Percentiles rank a stretch among this genome's conserved stretches.
These are phyloP conservation scores for Macaranga tanarius DNA, from an alignment of 441 rosid genomes.

Conservation along the genomic window DNA sequence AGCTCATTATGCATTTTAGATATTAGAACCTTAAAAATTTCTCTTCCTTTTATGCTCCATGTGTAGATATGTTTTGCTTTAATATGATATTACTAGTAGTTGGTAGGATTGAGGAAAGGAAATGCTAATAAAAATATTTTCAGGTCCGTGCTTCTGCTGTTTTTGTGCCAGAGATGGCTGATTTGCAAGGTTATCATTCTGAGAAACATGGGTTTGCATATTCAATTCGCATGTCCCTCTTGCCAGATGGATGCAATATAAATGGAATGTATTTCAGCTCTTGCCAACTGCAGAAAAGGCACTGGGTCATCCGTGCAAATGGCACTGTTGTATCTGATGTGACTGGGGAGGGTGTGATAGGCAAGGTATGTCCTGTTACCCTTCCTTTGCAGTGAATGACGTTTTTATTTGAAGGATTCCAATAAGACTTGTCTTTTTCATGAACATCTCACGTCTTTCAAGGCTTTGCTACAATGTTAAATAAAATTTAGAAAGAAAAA, in stretches of 20 bases:
- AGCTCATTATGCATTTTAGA: too few relatives aligned
- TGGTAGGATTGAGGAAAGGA: background rate
- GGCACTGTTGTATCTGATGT: slow-evolving; percentile 38
- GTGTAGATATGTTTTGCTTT: background rate
- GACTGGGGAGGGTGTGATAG: slow-evolving; percentile 61
- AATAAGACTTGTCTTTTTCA: background rate
- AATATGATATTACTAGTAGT: background rate
- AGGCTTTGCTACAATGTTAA: background rate
- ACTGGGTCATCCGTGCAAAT: slow-evolving; percentile 56
- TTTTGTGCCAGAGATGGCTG: slow-evolving; percentile 55
- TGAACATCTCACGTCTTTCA: background rate
- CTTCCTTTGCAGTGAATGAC: background rate
- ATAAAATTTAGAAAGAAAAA: background rate
- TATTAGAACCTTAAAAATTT: background rate
- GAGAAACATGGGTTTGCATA: slow-evolving; percentile 48
- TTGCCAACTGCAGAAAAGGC: slow-evolving; percentile 65
- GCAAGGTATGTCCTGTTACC: slow-evolving; percentile 44
- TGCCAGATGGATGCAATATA: slow-evolving; percentile 56
- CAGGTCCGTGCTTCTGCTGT: slow-evolving; percentile 77
- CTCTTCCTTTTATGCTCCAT: background rate
- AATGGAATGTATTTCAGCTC: slow-evolving; percentile 50
- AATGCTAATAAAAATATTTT: slow-evolving; percentile 13
- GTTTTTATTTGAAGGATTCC: background rate
- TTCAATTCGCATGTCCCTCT: slow-evolving; percentile 76
- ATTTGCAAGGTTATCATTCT: slow-evolving; percentile 26